Percentiles rank a stretch among this genome's conserved stretches.
Conservation (phyloP, 2,329 filamentous ascomycete species). For the Aspergillus sp. region DNA sequence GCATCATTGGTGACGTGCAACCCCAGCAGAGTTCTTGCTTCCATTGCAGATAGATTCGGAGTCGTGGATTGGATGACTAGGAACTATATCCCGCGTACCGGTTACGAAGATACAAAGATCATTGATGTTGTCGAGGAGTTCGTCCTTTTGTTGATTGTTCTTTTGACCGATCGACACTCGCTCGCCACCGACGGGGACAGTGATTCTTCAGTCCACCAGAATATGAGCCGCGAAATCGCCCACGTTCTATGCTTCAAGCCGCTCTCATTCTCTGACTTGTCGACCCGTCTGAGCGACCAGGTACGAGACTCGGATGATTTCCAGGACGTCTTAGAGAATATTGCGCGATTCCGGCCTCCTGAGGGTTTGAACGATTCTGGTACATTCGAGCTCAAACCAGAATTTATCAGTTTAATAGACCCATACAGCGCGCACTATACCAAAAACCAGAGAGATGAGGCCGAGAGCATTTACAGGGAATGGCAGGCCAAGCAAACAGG, state of each 20-base stretch:
- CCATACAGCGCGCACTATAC: conserved; percentile 95
- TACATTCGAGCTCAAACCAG: conserved; percentile 85
- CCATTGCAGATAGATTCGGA: conserved; percentile 88
- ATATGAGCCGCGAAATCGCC: conserved; percentile 83
- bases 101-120: conserved; percentile 82
- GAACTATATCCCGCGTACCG: conserved; percentile 70
- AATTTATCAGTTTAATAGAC: conserved; percentile 85
- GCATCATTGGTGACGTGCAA: conserved; percentile 85
- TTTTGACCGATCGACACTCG: conserved; percentile 84
- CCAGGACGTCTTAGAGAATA: conserved; percentile 76
- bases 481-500: conserved; percentile 86
- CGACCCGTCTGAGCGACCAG: conserved; percentile 80
- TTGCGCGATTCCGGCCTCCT: conserved; percentile 84
- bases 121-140: conserved; percentile 95
- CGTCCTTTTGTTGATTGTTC: conserved; percentile 85
- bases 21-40: conserved; percentile 78
- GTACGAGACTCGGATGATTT: conserved; percentile 88
- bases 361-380: conserved; percentile 91
- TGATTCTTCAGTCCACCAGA: conserved; percentile 59
- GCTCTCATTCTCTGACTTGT: conserved; percentile 89
- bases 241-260: conserved; percentile 97
- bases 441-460: conserved; percentile 95
- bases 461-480: conserved; percentile 83
- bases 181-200: conserved; percentile 50
- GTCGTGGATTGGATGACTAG: conserved; percentile 85